Percentiles rank a stretch among this genome's conserved stretches.
Evolutionary conservation across 352 stramenopile genomes (phyloP).

Genomic region (Globisporangium polare): DNA sequence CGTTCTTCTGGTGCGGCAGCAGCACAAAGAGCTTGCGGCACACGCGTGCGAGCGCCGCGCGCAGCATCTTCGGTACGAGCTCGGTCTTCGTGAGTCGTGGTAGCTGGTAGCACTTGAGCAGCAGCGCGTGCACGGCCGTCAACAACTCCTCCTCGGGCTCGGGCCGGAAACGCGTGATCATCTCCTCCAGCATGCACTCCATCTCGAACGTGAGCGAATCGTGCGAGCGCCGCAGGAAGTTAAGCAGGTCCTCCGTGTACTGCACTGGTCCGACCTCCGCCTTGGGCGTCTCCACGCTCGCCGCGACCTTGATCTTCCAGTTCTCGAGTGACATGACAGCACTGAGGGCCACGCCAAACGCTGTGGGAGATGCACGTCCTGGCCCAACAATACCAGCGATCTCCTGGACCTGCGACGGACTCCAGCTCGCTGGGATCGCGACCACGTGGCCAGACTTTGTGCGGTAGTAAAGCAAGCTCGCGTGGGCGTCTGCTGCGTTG

Average conservation of each 20-base stretch:
- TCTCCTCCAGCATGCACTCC: slow-evolving; percentile 98
- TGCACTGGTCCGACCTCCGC: slow-evolving; percentile 79
- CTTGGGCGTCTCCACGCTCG: slow-evolving; percentile 39
- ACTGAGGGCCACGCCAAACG: slow-evolving; percentile 62
- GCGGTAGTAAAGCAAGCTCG: slow-evolving; percentile 57
- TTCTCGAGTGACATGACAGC: slow-evolving; percentile 65
- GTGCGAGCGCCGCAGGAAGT: slow-evolving; percentile 90
- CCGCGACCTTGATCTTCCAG: slow-evolving; percentile 64
- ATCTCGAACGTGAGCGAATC: slow-evolving; percentile 92
- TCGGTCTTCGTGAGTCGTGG: slow-evolving; percentile 75
- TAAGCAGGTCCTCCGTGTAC: slow-evolving; percentile 93
- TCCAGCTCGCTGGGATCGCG: slow-evolving; percentile 54
- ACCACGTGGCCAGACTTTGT: slow-evolving; percentile 82
- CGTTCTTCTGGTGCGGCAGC: slow-evolving; percentile 79
- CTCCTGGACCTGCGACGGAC: slow-evolving; percentile 58
- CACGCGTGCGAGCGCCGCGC: slow-evolving; percentile 89
- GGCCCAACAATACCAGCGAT: slow-evolving; percentile 72
- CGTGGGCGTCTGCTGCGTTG: slow-evolving; percentile 6
- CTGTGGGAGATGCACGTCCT: slow-evolving; percentile 48
- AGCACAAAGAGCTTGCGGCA: slow-evolving; percentile 91
- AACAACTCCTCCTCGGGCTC: slow-evolving; percentile 97
- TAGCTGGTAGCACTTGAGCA: slow-evolving; percentile 93
- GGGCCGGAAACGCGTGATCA: slow-evolving; percentile 97
- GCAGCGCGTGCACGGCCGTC: slow-evolving; percentile 92
- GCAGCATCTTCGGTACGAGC: slow-evolving; percentile 84